These are phyloP conservation scores for Aspergillus pseudoterreus DNA, from an alignment of 2,329 filamentous ascomycete species.

Conservation along the genomic window DNA sequence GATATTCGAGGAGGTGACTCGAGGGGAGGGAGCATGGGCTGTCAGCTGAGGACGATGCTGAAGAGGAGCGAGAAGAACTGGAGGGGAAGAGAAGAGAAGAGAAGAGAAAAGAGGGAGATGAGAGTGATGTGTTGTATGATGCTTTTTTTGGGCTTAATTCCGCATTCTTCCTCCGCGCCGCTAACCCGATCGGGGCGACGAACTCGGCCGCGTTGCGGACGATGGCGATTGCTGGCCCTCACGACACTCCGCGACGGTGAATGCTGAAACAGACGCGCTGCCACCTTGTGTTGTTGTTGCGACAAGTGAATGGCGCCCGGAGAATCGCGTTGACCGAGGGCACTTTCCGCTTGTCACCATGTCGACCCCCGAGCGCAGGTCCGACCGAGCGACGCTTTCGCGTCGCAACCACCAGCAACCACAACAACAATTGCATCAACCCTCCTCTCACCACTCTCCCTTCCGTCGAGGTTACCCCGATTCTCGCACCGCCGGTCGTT, in stretches of 20 bases:
- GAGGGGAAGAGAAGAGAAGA: background rate
- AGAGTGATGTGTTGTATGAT: background rate
- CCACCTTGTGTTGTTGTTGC: background rate
- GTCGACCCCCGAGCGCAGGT: constrained; percentile 30
- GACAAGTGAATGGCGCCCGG: constrained; percentile 8
- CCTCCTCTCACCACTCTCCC: constrained; percentile 25
- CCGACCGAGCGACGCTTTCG: constrained; percentile 24
- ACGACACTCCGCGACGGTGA: background rate
- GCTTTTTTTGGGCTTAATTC: background rate
- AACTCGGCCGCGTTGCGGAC: background rate
- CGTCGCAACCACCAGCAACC: constrained; percentile 24
- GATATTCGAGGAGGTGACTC: background rate
- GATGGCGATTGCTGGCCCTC: background rate
- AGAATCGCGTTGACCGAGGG: constrained; percentile 3
- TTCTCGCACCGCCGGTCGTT: constrained; percentile 22
- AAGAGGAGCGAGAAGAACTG: too few relatives aligned
- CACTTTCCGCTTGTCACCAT: constrained; percentile 20
- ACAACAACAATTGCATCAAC: constrained; percentile 19
- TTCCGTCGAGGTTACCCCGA: constrained; percentile 27
- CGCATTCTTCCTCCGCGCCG: constrained; percentile 12
- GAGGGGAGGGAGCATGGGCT: background rate
- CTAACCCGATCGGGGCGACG: constrained; percentile 15
- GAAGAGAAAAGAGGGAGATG: background rate
- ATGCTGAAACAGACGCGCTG: background rate
- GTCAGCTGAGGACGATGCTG: too few relatives aligned